Percentiles rank a stretch among this genome's conserved stretches.
These are phyloP conservation scores for Alternaria hordeiaustralica DNA, from an alignment of 2,329 filamentous ascomycete species.

Conservation along the genomic window DNA sequence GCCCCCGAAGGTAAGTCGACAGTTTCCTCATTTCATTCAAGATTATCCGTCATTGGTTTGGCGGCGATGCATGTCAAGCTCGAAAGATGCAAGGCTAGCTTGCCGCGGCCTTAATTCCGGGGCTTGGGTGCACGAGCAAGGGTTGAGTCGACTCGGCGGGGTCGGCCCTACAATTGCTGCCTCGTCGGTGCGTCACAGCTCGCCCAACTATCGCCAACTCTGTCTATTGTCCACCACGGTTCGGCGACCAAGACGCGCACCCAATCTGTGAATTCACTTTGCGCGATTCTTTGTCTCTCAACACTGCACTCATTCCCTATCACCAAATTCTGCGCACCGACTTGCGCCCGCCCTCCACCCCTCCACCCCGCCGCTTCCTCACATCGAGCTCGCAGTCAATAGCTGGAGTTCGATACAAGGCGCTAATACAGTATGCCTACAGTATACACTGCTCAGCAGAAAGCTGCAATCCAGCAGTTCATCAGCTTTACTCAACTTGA, in stretches of 20 bases:
- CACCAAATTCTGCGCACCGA: neutral
- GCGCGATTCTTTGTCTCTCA: neutral
- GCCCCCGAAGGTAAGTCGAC: constrained; percentile 2
- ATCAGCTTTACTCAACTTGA: constrained; percentile 54
- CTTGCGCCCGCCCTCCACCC: neutral
- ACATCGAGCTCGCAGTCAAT: neutral
- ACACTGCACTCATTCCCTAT: neutral
- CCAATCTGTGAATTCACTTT: neutral
- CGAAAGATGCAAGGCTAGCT: neutral
- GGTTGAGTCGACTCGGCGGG: constrained; percentile 21
- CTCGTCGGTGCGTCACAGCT: constrained; percentile 29
- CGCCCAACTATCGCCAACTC: constrained; percentile 14
- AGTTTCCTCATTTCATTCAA: neutral
- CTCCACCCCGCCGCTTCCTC: constrained; percentile 8
- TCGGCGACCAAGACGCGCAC: constrained; percentile 1
- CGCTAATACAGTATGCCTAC: constrained; percentile 52
- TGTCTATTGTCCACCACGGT: constrained; percentile 3
- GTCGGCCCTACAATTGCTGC: constrained; percentile 21
- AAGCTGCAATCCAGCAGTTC: constrained; percentile 54
- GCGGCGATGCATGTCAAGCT: constrained; percentile 1
- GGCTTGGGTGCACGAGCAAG: constrained; percentile 7
- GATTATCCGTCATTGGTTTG: neutral
- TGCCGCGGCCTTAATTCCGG: constrained; percentile 17
- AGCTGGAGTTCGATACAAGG: neutral
- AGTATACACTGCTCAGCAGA: constrained; percentile 55